These are phyloP conservation scores for Gentiana dahurica DNA, from an alignment of 257 asterid genomes.

Conservation along the genomic window DNA sequence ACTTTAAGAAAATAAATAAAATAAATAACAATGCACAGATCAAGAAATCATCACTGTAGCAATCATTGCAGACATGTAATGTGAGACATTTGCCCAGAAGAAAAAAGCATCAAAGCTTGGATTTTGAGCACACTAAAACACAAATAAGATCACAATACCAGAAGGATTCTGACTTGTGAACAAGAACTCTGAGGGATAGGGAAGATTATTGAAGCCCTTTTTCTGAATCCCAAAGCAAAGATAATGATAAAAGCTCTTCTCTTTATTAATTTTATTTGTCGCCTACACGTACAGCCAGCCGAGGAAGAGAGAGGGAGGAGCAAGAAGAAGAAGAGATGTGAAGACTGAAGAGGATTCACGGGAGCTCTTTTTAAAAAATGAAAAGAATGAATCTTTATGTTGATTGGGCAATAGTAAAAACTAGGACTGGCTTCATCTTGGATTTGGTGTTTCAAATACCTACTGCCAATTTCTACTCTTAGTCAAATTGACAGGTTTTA, in stretches of 20 bases:
- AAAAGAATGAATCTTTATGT: constrained; percentile 11
- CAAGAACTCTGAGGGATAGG: background rate
- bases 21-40: constrained; percentile 9
- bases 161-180: background rate
- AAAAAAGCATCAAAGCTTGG: background rate
- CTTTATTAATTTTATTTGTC: background rate
- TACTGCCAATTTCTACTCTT: too few relatives aligned
- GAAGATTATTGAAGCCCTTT: constrained; percentile 3
- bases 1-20: background rate
- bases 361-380: constrained; percentile 34
- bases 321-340: constrained; percentile 52
- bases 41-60: constrained; percentile 4
- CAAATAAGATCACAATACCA: background rate
- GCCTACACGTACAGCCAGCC: constrained; percentile 7
- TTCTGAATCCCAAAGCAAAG: constrained; percentile 1
- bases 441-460: too few relatives aligned
- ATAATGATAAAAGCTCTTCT: constrained; percentile 6
- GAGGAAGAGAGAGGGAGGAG: constrained; percentile 26
- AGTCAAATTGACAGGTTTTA: too few relatives aligned
- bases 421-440: background rate
- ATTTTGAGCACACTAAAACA: background rate
- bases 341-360: constrained; percentile 49
- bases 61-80: background rate
- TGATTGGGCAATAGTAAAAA: background rate
- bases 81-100: background rate